Conservation (phyloP, 371 early-diverging fungal species). For the Saksenaea oblongispora region DNA sequence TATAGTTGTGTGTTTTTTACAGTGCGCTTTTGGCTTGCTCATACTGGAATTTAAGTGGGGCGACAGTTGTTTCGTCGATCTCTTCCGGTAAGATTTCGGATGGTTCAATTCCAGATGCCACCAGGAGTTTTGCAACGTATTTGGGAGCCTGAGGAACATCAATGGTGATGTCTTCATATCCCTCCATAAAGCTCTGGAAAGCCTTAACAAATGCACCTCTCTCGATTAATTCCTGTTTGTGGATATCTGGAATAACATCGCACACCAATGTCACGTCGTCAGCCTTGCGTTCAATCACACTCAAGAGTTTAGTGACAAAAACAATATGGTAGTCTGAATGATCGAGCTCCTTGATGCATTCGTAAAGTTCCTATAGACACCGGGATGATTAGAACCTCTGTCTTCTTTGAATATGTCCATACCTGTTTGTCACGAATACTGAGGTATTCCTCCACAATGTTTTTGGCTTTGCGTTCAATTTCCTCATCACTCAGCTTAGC, state of each 20-base stretch:
- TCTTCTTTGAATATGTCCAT: background rate
- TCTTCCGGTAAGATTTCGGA: conserved; percentile 48
- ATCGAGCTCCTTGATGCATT: conserved; percentile 74
- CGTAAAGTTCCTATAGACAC: conserved; percentile 43
- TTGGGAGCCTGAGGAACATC: conserved; percentile 82
- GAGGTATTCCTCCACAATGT: conserved; percentile 72
- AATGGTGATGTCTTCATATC: conserved; percentile 74
- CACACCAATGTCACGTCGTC: conserved; percentile 58
- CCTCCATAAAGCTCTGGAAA: conserved; percentile 62
- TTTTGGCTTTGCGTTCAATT: conserved; percentile 62
- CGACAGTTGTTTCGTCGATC: conserved; percentile 4
- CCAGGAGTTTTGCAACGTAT: conserved; percentile 66
- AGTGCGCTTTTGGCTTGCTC: no score
- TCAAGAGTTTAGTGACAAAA: conserved; percentile 48
- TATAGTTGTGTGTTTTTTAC: no score
- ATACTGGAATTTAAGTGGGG: no score
- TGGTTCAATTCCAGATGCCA: conserved; percentile 55
- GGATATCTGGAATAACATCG: conserved; percentile 53
- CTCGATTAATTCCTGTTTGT: conserved; percentile 39
- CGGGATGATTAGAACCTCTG: no score
- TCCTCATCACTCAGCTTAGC: conserved; percentile 59
- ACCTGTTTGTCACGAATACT: conserved; percentile 55
- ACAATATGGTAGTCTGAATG: conserved; percentile 50
- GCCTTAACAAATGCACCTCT: conserved; percentile 51
- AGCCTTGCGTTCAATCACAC: conserved; percentile 57